Base-by-base conservation (phyloP, 2,329 filamentous ascomycete species). In the Ceratocystis eucalypticola region DNA sequence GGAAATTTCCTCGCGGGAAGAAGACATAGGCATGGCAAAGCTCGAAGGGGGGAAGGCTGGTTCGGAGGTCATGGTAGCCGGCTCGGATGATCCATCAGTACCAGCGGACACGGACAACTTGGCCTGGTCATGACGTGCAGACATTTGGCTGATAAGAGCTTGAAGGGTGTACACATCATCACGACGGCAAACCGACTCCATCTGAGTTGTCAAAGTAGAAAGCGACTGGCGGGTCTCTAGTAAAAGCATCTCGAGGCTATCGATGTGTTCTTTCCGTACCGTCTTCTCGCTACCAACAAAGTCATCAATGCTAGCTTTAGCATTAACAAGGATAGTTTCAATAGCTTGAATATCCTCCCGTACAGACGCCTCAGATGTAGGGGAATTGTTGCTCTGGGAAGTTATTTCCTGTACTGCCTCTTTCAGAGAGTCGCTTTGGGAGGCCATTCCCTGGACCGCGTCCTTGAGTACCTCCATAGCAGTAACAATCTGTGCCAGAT, bases 291-390 rank as follows among this genome's bases (percentile, higher is more conserved):
- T 82, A 63, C 92, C 83, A 62, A 96, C 83, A 22, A 84, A 74
- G 68, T 96, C 91, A 67, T 96, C 93, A 8, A 97, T 79, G 61
- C 89, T 89, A 4, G 87, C 85, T 74, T 96, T 96, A 41, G 91
- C 92, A 73, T 96, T 96, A 53, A 88, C 85, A 12, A 97, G 80
- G 62, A 97, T 85, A 0, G 88, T 95, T 75, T 96, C 93, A 67
- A 97, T 92, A 10, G 91, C 91, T 69, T 93, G 85, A 0, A 92
- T 66, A 71, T 97, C 92, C 70, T 96, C 91, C 73, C 89, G 77
- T 71, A 70, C 80, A 72, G 68, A 77, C 66, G 80, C 76, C 68
- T 7, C 68, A 20, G 70, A 68, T 25, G 69, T 66, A 10, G 69
- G 64, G 12, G 68, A 66, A 1, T 65, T 66, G 3, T 68, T 61